phyloP scores from a whole-genome alignment of 2,329 filamentous ascomycete species.

The Pezicula neosporulosa region DNA sequence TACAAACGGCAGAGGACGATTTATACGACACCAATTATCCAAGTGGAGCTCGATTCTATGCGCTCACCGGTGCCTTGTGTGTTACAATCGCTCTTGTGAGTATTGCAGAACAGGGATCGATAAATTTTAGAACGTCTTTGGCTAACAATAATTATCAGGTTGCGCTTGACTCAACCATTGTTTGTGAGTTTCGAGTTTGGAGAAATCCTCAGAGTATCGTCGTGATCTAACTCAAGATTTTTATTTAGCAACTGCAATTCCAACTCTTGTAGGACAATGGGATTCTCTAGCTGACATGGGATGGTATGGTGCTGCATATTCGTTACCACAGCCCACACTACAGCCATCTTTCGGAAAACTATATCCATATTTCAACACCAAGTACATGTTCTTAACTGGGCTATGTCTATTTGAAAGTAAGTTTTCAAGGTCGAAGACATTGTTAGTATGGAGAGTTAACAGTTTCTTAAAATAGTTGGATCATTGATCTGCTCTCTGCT shows the following conservation, averaged over 20 bases:
- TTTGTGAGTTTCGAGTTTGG: not conserved
- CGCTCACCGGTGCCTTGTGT: not conserved
- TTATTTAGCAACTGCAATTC: constrained; percentile 25
- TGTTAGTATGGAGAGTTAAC: not conserved
- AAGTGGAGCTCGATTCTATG: not conserved
- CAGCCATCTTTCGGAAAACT: constrained; percentile 48
- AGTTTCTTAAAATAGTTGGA: not conserved
- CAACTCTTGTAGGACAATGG: constrained; percentile 30
- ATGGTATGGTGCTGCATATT: constrained; percentile 30
- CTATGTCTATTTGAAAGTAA: not conserved
- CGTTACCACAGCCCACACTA: constrained; percentile 34
- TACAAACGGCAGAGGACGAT: too few relatives aligned
- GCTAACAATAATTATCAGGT: constrained; percentile 1
- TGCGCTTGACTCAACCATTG: constrained; percentile 2
- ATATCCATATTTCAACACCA: constrained; percentile 36
- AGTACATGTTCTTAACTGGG: not conserved
- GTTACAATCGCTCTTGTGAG: constrained; percentile 2
- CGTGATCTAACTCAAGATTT: not conserved
- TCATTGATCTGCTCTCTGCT: not conserved
- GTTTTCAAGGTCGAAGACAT: not conserved
- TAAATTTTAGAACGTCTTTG: too few relatives aligned
- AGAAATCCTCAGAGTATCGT: too few relatives aligned
- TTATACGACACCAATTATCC: not conserved
- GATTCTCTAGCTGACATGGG: constrained; percentile 29
- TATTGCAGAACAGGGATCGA: not conserved